Base-by-base conservation (phyloP, 2,329 filamentous ascomycete genomes). In the Fusarium sp. region DNA sequence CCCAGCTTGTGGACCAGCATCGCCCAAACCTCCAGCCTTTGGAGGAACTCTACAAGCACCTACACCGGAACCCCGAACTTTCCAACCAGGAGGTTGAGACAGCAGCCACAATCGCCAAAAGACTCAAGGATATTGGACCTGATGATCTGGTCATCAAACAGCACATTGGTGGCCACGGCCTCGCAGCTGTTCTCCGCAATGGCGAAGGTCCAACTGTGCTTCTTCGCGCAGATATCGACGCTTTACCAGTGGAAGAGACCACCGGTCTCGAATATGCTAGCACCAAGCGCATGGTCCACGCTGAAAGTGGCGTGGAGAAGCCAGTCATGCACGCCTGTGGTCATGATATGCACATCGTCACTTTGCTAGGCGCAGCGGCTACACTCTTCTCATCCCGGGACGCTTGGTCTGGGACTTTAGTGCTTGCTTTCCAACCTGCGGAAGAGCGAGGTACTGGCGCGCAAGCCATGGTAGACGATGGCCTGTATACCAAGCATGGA, bases 321-420 rank as follows among this genome's bases (percentile, higher is more conserved):
- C 84, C 86, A 0, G 85, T 89, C 0, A 91, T 91, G 89, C 89
- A 91, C 75, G 89, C 88, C 22, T 91, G 89, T 74, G 89, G 89
- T 0, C 89, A 91, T 70, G 88, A 90, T 68, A 86, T 89, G 79
- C 89, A 92, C 72, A 85, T 90, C 26, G 82, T 86, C 0, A 79
- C 80, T 32, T 78, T 91, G 5, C 79, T 91, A 2, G 89, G 83
- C 0, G 84, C 85, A 0, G 83, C 86, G 0, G 79, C 84, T 20
- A 78, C 83, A 0, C 78, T 92, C 0, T 75, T 81, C 2, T 75
- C 75, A 0, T 74, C 78, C 0, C 79, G 76, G n/a, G 68, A 81
- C 0, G 32, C 65, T 1, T 92, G 90, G 90, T 79, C 75, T 11
- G 90, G 90, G 0, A 92, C 88, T 1, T 70, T 92, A 20, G 78